Conservation (phyloP, 2,329 filamentous ascomycete genomes). For the Alternaria ventricosa region DNA sequence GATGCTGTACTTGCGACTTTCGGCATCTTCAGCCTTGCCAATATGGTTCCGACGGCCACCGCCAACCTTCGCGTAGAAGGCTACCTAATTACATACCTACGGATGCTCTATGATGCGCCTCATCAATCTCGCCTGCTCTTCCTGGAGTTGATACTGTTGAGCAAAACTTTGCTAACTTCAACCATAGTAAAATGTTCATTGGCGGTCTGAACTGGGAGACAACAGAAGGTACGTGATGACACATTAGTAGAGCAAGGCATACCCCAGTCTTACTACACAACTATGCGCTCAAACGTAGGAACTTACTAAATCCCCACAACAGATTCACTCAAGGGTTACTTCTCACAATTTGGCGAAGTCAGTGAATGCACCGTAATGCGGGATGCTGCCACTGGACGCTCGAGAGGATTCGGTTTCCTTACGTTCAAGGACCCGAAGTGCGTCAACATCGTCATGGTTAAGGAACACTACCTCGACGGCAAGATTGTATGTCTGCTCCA, state of each 20-base stretch:
- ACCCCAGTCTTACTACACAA: background rate
- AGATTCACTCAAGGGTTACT: constrained; percentile 98
- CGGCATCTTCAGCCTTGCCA: background rate
- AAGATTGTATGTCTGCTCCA: constrained; percentile 80
- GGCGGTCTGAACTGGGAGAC: constrained; percentile 99
- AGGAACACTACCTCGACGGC: constrained; percentile 96
- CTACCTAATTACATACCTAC: background rate
- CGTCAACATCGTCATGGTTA: constrained; percentile 99
- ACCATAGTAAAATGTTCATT: constrained; percentile 95
- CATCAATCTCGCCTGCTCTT: background rate
- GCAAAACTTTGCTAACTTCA: constrained; percentile 23
- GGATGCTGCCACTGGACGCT: constrained; percentile 90
- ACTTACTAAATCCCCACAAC: constrained; percentile 9
- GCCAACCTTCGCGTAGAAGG: background rate
- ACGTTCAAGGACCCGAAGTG: constrained; percentile 98
- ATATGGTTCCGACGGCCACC: background rate
- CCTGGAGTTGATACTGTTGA: background rate
- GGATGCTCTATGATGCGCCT: constrained; percentile 19
- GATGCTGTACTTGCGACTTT: background rate
- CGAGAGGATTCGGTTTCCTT: constrained; percentile 94
- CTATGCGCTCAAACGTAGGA: background rate
- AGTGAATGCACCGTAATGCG: constrained; percentile 99
- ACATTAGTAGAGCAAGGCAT: background rate
- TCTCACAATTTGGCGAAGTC: constrained; percentile 96
- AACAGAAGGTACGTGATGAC: constrained; percentile 79